These are phyloP conservation scores for Leptomonas seymouri DNA, from an alignment of 208 protist genomes.

Conservation along the genomic window DNA sequence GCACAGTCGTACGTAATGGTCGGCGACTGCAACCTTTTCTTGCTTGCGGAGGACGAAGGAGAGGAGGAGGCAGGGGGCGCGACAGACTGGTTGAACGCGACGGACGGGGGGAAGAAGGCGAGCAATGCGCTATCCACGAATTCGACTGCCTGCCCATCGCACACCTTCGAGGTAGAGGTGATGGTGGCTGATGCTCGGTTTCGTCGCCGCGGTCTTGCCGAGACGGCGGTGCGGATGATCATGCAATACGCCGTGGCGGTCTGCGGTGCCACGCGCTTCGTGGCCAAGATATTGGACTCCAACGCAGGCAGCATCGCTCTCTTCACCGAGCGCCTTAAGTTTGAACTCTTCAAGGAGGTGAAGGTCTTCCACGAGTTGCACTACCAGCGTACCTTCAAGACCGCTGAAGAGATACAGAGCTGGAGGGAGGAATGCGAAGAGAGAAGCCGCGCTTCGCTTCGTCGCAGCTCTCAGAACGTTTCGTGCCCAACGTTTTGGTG, in stretches of 20 bases:
- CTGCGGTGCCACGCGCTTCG: conserved; percentile 68
- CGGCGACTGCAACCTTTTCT: conserved; percentile 93
- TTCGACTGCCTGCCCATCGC: conserved; percentile 3
- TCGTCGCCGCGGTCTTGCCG: conserved; percentile 74
- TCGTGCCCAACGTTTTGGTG: conserved; percentile 25
- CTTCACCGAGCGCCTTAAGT: conserved; percentile 77
- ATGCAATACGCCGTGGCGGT: conserved; percentile 87
- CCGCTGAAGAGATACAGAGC: conserved; percentile 30
- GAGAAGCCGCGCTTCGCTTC: neutral
- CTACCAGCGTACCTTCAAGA: conserved; percentile 38
- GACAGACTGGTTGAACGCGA: conserved; percentile 6
- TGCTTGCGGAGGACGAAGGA: conserved; percentile 42
- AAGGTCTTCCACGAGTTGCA: conserved; percentile 88
- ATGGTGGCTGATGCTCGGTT: conserved; percentile 85
- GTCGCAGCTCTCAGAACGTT: neutral
- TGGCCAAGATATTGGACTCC: conserved; percentile 87
- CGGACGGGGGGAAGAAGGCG: neutral
- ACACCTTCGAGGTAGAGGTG: conserved; percentile 88
- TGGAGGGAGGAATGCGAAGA: conserved; percentile 36
- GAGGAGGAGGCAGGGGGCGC: conserved; percentile 8
- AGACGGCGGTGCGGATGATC: conserved; percentile 73
- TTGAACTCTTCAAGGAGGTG: conserved; percentile 68
- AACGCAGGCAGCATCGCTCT: conserved; percentile 79
- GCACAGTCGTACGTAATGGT: conserved; percentile 57
- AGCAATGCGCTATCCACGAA: neutral